phyloP scores from a whole-genome alignment of 345 rosid species.

The Litchi chinensis region DNA sequence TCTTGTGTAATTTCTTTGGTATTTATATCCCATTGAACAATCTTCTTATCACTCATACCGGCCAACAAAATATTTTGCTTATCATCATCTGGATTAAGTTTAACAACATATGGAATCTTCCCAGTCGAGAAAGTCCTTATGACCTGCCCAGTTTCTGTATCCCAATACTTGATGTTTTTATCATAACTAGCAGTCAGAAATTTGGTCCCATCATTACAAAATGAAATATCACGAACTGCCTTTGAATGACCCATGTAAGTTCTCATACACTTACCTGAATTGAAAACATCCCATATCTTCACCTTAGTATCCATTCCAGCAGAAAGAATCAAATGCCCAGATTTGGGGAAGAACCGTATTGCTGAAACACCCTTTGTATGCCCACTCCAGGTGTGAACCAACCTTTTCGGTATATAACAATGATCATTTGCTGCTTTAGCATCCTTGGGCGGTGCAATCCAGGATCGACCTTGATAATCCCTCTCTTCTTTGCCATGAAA shows the following conservation, averaged over 20 bases:
- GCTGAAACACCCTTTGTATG: slow-evolving; percentile 87
- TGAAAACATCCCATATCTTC: slow-evolving; percentile 98
- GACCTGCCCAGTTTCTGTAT: slow-evolving; percentile 94
- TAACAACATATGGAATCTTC: slow-evolving; percentile 90
- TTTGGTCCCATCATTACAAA: slow-evolving; percentile 92
- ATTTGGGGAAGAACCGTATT: slow-evolving; percentile 89
- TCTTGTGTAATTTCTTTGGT: slow-evolving; percentile 86
- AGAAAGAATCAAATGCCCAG: slow-evolving; percentile 94
- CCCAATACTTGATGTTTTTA: slow-evolving; percentile 97
- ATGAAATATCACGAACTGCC: slow-evolving; percentile 93
- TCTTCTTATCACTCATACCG: slow-evolving; percentile 99
- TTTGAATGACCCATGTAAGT: slow-evolving; percentile 97
- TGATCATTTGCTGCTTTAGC: slow-evolving; percentile 91
- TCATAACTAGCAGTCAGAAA: slow-evolving; percentile 94
- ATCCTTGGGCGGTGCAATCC: slow-evolving; percentile 94
- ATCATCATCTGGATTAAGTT: slow-evolving; percentile 90
- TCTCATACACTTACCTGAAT: slow-evolving; percentile 97
- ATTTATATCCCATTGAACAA: slow-evolving; percentile 98
- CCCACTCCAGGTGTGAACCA: slow-evolving; percentile 90
- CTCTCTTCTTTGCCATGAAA: slow-evolving; percentile 95
- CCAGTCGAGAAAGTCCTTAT: slow-evolving; percentile 89
- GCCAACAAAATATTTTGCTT: slow-evolving; percentile 95
- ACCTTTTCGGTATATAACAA: slow-evolving; percentile 79
- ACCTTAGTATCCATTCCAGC: slow-evolving; percentile 97
- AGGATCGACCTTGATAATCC: slow-evolving; percentile 95